Percentiles rank a stretch among this genome's conserved stretches.
Evolutionary conservation across 176 grass and related monocot species (phyloP).

Genomic region (Chloris gayana): DNA sequence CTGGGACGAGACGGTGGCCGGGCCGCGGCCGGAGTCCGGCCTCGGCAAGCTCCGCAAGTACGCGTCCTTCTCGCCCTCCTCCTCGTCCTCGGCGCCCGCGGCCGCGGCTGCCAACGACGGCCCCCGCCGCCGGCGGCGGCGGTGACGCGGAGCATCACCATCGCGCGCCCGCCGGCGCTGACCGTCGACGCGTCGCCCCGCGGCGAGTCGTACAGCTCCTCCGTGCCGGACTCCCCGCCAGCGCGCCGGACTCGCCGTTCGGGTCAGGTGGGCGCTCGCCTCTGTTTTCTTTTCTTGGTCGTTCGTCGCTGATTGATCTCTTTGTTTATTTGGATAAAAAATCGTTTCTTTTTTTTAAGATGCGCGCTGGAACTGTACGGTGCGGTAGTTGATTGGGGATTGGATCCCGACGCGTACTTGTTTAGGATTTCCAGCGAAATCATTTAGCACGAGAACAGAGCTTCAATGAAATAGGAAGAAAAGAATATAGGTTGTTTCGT

Average conservation of each 20-base stretch:
- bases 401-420: conserved; percentile 4
- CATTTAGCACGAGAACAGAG: background rate
- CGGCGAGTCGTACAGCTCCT: conserved; percentile 43
- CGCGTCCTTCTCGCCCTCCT: conserved; percentile 62
- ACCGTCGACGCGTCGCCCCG: conserved; percentile 31
- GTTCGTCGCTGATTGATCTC: background rate
- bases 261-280: conserved; percentile 30
- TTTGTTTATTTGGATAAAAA: background rate
- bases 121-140: background rate
- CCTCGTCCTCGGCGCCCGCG: conserved; percentile 38
- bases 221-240: conserved; percentile 59
- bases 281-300: background rate
- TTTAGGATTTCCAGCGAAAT: conserved; percentile 18
- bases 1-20: conserved; percentile 94
- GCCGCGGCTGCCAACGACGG: background rate
- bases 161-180: conserved; percentile 47
- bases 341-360: background rate
- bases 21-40: conserved; percentile 72
- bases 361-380: background rate
- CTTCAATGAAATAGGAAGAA: background rate
- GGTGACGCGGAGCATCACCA: conserved; percentile 67
- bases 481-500: background rate
- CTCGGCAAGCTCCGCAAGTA: conserved; percentile 77
- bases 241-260: conserved; percentile 55
- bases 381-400: conserved; percentile 3